These are phyloP conservation scores for Capsella rubella DNA, from an alignment of 441 rosid genomes.

Conservation along the genomic window DNA sequence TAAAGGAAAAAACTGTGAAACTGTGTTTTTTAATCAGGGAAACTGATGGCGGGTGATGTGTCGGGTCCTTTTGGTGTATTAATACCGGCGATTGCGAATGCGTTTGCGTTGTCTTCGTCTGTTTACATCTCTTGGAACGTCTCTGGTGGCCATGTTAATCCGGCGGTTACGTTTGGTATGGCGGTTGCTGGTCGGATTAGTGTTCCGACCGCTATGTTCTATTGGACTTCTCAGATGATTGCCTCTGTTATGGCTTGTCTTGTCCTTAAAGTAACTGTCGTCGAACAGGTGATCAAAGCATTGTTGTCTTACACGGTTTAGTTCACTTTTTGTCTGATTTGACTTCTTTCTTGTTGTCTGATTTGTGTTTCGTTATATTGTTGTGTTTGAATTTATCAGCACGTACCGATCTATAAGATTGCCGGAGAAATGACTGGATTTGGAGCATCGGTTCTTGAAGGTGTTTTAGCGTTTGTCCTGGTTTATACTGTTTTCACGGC, in stretches of 20 bases:
- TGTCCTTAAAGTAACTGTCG: constrained; percentile 63
- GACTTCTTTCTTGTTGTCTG: not conserved
- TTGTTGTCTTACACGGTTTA: too few species aligned
- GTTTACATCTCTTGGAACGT: constrained; percentile 65
- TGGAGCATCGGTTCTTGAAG: constrained; percentile 86
- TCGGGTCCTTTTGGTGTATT: constrained; percentile 64
- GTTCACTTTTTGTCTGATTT: not conserved
- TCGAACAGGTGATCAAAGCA: constrained; percentile 54
- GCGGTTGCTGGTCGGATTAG: constrained; percentile 68
- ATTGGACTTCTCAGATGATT: constrained; percentile 86
- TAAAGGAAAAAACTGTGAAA: not conserved
- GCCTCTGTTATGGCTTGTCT: constrained; percentile 90
- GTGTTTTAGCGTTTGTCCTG: constrained; percentile 65
- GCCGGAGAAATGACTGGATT: constrained; percentile 91
- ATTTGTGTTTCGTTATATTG: fast-evolving
- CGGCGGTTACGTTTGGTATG: constrained; percentile 90
- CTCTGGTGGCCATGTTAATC: constrained; percentile 92
- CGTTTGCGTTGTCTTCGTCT: constrained; percentile 74
- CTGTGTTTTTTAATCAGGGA: constrained; percentile 36
- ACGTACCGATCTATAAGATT: constrained; percentile 62
- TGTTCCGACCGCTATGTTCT: constrained; percentile 69
- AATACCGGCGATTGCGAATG: constrained; percentile 69
- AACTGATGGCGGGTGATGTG: constrained; percentile 56
- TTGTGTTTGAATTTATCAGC: constrained; percentile 43
- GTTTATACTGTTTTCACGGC: constrained; percentile 80